Evolutionary conservation across 2,329 filamentous ascomycete species (phyloP), one percentile per base, ranked within the genome.

Genomic region (Leptodontidium sp.): DNA sequence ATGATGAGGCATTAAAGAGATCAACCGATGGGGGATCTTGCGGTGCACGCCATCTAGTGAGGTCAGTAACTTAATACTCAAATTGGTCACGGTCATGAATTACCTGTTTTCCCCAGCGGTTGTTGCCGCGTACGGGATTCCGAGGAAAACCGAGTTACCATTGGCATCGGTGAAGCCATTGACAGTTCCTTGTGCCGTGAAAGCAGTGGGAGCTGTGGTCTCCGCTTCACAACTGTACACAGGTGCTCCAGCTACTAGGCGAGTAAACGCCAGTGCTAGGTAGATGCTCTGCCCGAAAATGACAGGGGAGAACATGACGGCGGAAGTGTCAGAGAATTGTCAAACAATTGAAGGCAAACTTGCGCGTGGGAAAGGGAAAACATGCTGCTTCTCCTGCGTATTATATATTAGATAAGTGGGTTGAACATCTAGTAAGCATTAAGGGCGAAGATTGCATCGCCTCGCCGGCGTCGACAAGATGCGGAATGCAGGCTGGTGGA

Each of bases 31-130:
- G 64, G 24, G 75, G 62, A 68, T 74, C 71, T 64, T 77, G 77
- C 38, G 78, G 78, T 72, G 73, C 67, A n/a, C 32, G 50, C 78
- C 78, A 79, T 69, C 76, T 77, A 24, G 29, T 45, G 6, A n/a
- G 38, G 11, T 59, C 14, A 45, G 38, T n/a, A 45, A 59, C 2
- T 1, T 43, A 12, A 26, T 59, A 5, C 9, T 7, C 21, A 7
- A 6, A 17, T 50, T 11, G 5, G 9, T 50, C 2, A 21, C 9
- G 47, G 12, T n/a, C 47, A 21, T 11, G 9, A 21, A 24, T 50
- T 72, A 77, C 75, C 80, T 72, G 71, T 82, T 82, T 52, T 78
- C 67, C n/a, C 80, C 81, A 2, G 77, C 81, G 1, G 81, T 82
- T 0, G 80, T 79, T 8, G 78, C 78, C 24, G 81, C 81, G 66